phyloP scores from a whole-genome alignment of 805 yeast species.

The Saccharomycopsis microspora region DNA sequence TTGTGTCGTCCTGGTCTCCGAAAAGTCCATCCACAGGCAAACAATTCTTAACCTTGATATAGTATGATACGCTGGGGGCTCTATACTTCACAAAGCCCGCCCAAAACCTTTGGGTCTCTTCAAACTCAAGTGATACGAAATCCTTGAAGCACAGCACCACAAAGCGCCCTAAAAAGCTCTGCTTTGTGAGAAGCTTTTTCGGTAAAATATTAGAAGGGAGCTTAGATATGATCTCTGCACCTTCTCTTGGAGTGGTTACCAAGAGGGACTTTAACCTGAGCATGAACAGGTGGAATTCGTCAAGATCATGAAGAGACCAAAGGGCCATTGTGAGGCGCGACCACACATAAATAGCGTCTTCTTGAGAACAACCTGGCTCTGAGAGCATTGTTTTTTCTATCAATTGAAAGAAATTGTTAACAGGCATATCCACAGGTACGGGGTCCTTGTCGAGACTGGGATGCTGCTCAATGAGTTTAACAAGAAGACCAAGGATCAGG shows the following conservation, averaged over 20 bases:
- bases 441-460: constrained; percentile 18
- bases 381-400: constrained; percentile 16
- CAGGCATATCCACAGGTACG: constrained; percentile 24
- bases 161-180: constrained; percentile 36
- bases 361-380: background rate
- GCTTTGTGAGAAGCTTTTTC: constrained; percentile 23
- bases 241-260: constrained; percentile 27
- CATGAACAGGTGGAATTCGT: constrained; percentile 32
- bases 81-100: constrained; percentile 28
- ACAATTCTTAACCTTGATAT: background rate
- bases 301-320: constrained; percentile 40
- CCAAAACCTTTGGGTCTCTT: constrained; percentile 34
- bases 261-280: constrained; percentile 23
- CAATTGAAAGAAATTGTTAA: constrained; percentile 22
- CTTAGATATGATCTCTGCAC: constrained; percentile 18
- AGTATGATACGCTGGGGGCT: constrained; percentile 7
- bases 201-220: constrained; percentile 14
- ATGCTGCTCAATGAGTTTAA: constrained; percentile 30
- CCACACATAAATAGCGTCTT: constrained; percentile 1
- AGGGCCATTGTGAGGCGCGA: constrained; percentile 24
- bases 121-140: constrained; percentile 34
- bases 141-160: constrained; percentile 29
- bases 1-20: constrained; percentile 22
- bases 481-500: constrained; percentile 29
- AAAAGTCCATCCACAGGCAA: too few species aligned